Conservation (phyloP, 2,329 filamentous ascomycete species). For the Xenosphaeropsis pyriputrescens region DNA sequence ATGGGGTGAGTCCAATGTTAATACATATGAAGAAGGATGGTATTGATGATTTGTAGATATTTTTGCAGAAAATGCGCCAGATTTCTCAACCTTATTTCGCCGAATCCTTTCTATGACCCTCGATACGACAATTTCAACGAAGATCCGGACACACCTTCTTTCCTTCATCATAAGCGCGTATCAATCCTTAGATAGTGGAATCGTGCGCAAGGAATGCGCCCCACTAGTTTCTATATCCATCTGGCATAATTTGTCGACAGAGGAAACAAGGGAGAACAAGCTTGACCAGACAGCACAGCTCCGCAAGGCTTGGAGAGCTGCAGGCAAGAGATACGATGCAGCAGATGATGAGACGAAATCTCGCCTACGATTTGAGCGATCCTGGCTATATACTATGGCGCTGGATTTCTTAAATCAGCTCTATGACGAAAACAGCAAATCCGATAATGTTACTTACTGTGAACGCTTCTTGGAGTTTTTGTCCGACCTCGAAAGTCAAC, state of each 20-base stretch:
- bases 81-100: constrained; percentile 82
- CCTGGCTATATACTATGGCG: constrained; percentile 80
- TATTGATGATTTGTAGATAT: constrained; percentile 33
- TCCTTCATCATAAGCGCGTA: constrained; percentile 85
- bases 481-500: constrained; percentile 79
- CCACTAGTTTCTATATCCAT: constrained; percentile 87
- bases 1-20: constrained; percentile 48
- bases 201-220: constrained; percentile 92
- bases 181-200: constrained; percentile 76
- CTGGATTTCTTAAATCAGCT: constrained; percentile 69
- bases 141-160: constrained; percentile 68
- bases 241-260: constrained; percentile 84
- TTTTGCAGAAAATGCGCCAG: constrained; percentile 61
- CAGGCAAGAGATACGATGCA: constrained; percentile 73
- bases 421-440: constrained; percentile 37
- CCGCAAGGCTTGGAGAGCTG: constrained; percentile 81
- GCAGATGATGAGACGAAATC: constrained; percentile 70
- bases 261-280: constrained; percentile 55
- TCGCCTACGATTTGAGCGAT: constrained; percentile 75
- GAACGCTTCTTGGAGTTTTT: constrained; percentile 89
- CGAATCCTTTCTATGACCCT: constrained; percentile 79
- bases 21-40: background rate
- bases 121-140: constrained; percentile 48
- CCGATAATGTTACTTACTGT: constrained; percentile 62
- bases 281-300: constrained; percentile 62